phyloP scores from a whole-genome alignment of 129 eudicot genomes.

The Artemisia argyi region DNA sequence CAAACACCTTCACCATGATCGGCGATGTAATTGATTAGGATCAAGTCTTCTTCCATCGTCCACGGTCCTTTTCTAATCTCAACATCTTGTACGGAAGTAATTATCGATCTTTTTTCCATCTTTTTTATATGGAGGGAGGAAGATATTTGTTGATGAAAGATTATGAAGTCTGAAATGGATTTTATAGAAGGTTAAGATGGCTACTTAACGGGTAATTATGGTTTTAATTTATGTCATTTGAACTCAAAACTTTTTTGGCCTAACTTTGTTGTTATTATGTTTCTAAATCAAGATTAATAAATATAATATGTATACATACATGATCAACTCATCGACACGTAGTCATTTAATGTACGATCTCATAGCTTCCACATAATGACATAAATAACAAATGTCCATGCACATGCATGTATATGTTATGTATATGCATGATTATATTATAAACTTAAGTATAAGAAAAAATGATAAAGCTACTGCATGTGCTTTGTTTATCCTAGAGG shows the following conservation, averaged over 20 bases:
- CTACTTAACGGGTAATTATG: conserved; percentile 25
- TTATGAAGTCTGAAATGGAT: conserved; percentile 27
- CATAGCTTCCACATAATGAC: not conserved
- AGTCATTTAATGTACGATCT: not conserved
- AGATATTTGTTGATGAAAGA: conserved; percentile 32
- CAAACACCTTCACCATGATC: conserved; percentile 98
- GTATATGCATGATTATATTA: not conserved
- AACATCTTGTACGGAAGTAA: conserved; percentile 40
- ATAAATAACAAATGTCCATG: conserved; percentile 3
- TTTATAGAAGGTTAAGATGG: conserved; percentile 32
- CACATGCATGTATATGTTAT: conserved; percentile 1
- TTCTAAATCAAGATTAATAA: conserved; percentile 2
- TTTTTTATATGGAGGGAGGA: conserved; percentile 6
- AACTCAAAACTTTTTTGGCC: conserved; percentile 32
- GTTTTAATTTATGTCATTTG: conserved; percentile 18
- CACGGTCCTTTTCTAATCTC: conserved; percentile 96
- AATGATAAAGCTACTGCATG: conserved; percentile 24
- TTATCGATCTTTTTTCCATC: conserved; percentile 61
- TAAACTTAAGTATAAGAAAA: not conserved
- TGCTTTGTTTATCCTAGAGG: conserved; percentile 26
- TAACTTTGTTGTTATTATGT: conserved; percentile 36
- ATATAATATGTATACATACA: conserved; percentile 10
- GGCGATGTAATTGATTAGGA: conserved; percentile 89
- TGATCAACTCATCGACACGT: conserved; percentile 9
- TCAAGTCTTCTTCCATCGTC: conserved; percentile 97